phyloP scores from a whole-genome alignment of 352 stramenopile genomes.

The Pilasporangium apinafurcum region DNA sequence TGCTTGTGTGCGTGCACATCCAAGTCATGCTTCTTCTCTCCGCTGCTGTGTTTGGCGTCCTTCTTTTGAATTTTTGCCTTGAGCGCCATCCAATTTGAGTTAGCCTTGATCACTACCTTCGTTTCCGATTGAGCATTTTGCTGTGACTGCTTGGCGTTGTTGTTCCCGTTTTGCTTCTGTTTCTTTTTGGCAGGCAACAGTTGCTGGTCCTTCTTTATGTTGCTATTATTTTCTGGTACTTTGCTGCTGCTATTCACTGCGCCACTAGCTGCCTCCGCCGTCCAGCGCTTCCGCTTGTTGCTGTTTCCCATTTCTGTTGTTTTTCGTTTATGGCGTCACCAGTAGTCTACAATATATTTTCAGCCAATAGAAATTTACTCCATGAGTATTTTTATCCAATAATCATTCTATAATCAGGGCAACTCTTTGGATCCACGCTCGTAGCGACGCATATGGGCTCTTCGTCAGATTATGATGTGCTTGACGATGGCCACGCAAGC shows the following conservation, averaged over 20 bases:
- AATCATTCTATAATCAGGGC: too few relatives aligned
- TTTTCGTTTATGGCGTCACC: too few relatives aligned
- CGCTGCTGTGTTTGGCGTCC: slow-evolving; percentile 14
- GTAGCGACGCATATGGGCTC: too few relatives aligned
- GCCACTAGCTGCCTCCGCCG: slow-evolving; percentile 1
- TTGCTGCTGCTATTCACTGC: slow-evolving; percentile 1
- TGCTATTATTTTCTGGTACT: too few relatives aligned
- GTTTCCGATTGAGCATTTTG: slow-evolving; percentile 9
- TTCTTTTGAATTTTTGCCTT: slow-evolving; percentile 63
- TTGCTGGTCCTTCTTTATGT: too few relatives aligned
- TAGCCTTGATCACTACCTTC: slow-evolving; percentile 16
- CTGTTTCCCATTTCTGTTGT: too few relatives aligned
- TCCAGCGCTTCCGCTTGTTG: slow-evolving; percentile 16
- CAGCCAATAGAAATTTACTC: too few relatives aligned
- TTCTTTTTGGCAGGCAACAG: slow-evolving; percentile 5
- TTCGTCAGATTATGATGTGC: too few relatives aligned
- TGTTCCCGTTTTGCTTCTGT: slow-evolving; percentile 5
- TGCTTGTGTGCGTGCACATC: slow-evolving; percentile 32
- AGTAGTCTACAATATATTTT: too few relatives aligned
- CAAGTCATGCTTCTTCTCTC: slow-evolving; percentile 27
- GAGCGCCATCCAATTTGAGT: slow-evolving; percentile 73
- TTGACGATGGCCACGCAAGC: too few relatives aligned
- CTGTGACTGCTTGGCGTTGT: slow-evolving; percentile 16
- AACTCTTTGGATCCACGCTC: too few relatives aligned
- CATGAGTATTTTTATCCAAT: too few relatives aligned